Percentiles rank a stretch among this genome's conserved stretches.
These are phyloP conservation scores for Trichoderma orchidacearum DNA, from an alignment of 495 filamentous ascomycete species.

Conservation along the genomic window DNA sequence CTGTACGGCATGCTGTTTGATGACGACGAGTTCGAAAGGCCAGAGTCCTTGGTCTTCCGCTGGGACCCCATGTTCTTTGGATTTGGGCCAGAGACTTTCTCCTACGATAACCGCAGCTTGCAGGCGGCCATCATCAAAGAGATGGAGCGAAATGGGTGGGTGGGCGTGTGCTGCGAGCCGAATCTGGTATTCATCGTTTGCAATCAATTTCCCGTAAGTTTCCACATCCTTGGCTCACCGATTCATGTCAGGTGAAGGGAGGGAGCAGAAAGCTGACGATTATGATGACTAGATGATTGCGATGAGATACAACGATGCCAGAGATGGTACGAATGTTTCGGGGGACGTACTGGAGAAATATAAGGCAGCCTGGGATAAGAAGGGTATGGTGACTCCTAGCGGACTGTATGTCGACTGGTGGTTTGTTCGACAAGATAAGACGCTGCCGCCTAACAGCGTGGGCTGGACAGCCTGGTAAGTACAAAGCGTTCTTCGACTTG, in stretches of 20 bases:
- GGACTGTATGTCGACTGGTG: slow-evolving; percentile 12
- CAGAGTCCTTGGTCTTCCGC: slow-evolving; percentile 13
- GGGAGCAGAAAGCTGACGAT: neutral
- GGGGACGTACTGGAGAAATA: slow-evolving; percentile 15
- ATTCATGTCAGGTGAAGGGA: no score
- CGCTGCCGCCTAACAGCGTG: slow-evolving; percentile 1
- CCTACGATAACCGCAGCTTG: slow-evolving; percentile 12
- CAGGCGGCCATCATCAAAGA: slow-evolving; percentile 18
- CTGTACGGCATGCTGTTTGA: slow-evolving; percentile 26
- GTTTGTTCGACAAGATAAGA: slow-evolving; percentile 10
- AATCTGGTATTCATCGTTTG: slow-evolving; percentile 24
- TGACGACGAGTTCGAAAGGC: slow-evolving; percentile 17
- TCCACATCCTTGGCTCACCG: neutral
- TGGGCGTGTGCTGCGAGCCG: slow-evolving; percentile 23
- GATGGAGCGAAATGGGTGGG: slow-evolving; percentile 19
- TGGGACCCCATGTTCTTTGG: slow-evolving; percentile 23
- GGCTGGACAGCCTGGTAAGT: slow-evolving; percentile 17
- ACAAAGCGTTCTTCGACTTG: neutral
- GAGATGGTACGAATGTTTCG: slow-evolving; percentile 12
- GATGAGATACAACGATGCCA: slow-evolving; percentile 17
- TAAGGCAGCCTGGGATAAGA: slow-evolving; percentile 12
- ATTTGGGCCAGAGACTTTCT: slow-evolving; percentile 17
- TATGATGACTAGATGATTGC: slow-evolving; percentile 14
- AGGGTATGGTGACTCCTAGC: slow-evolving; percentile 9
- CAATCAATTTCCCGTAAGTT: slow-evolving; percentile 20